Evolutionary conservation across 2,329 filamentous ascomycete genomes (phyloP).

Genomic region (Alternaria triticina): DNA sequence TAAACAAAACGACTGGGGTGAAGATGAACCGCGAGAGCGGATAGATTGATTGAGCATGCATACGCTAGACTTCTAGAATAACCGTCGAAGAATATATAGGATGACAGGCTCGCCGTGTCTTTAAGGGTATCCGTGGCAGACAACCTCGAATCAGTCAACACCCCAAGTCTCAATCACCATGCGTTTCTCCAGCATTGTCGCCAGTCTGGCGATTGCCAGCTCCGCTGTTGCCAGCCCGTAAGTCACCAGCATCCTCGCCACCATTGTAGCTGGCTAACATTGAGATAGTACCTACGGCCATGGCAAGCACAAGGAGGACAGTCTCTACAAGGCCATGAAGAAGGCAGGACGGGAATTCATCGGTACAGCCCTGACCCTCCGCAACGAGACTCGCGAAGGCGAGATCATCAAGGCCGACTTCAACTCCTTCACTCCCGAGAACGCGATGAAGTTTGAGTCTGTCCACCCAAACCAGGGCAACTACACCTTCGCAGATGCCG

Average conservation of each 20-base stretch:
- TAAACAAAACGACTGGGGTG: constrained; percentile 15
- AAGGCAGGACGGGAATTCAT: constrained; percentile 31
- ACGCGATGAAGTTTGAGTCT: constrained; percentile 45
- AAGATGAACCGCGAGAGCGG: constrained; percentile 17
- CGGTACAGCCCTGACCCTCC: constrained; percentile 35
- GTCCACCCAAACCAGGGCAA: constrained; percentile 46
- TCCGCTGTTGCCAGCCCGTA: constrained; percentile 30
- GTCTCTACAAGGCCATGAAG: constrained; percentile 34
- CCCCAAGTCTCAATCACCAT: constrained; percentile 19
- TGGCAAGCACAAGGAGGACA: constrained; percentile 15
- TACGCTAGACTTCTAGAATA: constrained; percentile 26
- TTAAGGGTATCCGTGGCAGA: constrained; percentile 10
- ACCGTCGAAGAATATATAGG: constrained; percentile 25
- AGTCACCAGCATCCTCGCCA: not conserved
- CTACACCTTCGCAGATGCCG: constrained; percentile 49
- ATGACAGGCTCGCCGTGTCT: not conserved
- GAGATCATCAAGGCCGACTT: constrained; percentile 37
- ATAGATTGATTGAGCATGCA: constrained; percentile 14
- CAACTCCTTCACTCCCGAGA: constrained; percentile 37
- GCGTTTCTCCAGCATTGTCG: constrained; percentile 36
- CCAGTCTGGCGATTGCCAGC: constrained; percentile 29
- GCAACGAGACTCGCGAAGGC: constrained; percentile 31
- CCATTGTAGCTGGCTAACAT: not conserved
- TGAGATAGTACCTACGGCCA: constrained; percentile 1
- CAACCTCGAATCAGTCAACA: not conserved